Evolutionary conservation across 2,329 filamentous ascomycete genomes (phyloP).

Genomic region (Aspergillus eucalypticola): DNA sequence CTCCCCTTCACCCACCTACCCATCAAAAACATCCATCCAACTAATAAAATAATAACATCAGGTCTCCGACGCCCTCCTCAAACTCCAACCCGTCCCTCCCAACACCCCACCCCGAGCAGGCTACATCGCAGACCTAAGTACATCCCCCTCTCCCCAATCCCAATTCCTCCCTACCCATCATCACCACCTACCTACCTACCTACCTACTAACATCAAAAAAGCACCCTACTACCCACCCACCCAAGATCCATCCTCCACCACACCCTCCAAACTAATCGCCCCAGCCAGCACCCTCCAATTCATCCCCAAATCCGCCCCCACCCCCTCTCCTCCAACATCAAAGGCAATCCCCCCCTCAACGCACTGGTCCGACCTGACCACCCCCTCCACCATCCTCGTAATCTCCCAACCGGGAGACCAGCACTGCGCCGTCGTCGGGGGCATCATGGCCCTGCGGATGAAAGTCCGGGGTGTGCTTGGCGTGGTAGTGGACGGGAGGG

Average conservation of each 20-base stretch:
- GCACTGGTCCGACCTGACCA: slow-evolving; percentile 69
- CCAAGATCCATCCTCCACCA: not conserved
- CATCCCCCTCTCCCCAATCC: not conserved
- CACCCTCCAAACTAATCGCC: not conserved
- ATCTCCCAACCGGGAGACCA: slow-evolving; percentile 67
- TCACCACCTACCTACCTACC: not conserved
- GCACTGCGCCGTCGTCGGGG: slow-evolving; percentile 71
- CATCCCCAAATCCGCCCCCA: slow-evolving; percentile 46
- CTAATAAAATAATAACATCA: slow-evolving; percentile 31
- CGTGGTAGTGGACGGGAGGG: slow-evolving; percentile 67
- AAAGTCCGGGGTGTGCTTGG: slow-evolving; percentile 61
- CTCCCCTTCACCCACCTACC: not conserved
- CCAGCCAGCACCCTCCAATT: not conserved
- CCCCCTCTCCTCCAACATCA: slow-evolving; percentile 32
- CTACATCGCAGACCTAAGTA: slow-evolving; percentile 62
- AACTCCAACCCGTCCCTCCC: slow-evolving; percentile 53
- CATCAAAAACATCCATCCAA: not conserved
- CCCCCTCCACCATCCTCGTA: slow-evolving; percentile 62
- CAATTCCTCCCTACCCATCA: slow-evolving; percentile 33
- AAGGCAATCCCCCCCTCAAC: slow-evolving; percentile 52
- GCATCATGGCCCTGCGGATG: slow-evolving; percentile 73
- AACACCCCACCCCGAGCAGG: slow-evolving; percentile 61
- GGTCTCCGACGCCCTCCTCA: slow-evolving; percentile 72
- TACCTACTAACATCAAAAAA: too few relatives aligned
- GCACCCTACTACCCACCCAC: not conserved